phyloP scores from a whole-genome alignment of 768 basidiomycete species.

The Pholiota conissans region DNA sequence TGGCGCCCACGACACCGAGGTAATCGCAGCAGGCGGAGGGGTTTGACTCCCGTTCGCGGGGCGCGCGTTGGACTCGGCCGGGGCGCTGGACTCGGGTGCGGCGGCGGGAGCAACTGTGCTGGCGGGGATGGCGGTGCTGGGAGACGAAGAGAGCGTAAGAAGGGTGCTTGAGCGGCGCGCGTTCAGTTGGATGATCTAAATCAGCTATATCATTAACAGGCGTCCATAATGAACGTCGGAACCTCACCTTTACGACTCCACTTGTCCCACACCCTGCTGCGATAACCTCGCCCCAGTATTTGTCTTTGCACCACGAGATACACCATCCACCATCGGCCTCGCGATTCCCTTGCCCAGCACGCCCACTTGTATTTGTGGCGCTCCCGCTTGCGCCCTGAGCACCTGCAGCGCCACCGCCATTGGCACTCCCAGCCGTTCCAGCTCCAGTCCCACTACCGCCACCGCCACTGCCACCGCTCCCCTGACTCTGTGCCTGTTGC shows the following conservation, averaged over 20 bases:
- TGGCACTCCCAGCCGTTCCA: neutral
- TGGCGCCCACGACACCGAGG: slow-evolving; percentile 90
- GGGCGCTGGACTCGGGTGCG: neutral
- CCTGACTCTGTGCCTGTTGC: slow-evolving; percentile 39
- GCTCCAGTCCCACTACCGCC: too few relatives aligned
- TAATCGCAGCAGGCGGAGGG: slow-evolving; percentile 49
- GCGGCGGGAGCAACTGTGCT: slow-evolving; percentile 7
- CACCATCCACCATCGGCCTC: slow-evolving; percentile 94
- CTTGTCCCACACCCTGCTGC: slow-evolving; percentile 74
- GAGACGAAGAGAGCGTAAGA: slow-evolving; percentile 43
- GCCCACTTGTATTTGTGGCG: neutral
- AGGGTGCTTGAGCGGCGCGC: slow-evolving; percentile 67
- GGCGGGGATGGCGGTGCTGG: slow-evolving; percentile 11
- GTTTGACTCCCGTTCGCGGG: neutral
- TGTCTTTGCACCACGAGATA: slow-evolving; percentile 93
- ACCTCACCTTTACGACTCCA: slow-evolving; percentile 81
- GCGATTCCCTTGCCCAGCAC: slow-evolving; percentile 55
- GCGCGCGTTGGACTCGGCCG: neutral
- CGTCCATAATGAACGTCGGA: too few relatives aligned
- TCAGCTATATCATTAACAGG: neutral
- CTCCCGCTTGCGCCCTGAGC: neutral
- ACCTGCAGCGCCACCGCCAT: neutral
- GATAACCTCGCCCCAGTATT: slow-evolving; percentile 91
- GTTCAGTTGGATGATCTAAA: slow-evolving; percentile 73
- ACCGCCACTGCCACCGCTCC: neutral